phyloP scores from a whole-genome alignment of 1,284 basidiomycete genomes.

The Ceratobasidium sp. region DNA sequence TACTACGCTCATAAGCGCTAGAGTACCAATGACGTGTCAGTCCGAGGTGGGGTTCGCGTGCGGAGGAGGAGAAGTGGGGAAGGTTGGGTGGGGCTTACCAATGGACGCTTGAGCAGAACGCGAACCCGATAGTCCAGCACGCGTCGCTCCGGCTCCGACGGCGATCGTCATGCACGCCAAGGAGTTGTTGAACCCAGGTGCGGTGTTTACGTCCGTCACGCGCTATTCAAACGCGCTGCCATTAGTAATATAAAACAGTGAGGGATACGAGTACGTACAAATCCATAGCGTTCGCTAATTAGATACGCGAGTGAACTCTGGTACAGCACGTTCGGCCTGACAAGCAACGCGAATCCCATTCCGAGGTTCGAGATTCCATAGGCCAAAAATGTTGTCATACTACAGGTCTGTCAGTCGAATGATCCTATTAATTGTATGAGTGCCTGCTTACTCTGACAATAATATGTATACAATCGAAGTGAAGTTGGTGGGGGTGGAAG shows the following conservation, averaged over 20 bases:
- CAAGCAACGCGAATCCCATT: neutral
- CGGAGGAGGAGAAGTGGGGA: neutral
- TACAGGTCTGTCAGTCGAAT: too few species aligned
- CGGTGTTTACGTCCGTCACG: constrained; percentile 13
- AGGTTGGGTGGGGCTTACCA: neutral
- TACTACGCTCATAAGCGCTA: constrained; percentile 26
- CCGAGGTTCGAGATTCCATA: constrained; percentile 25
- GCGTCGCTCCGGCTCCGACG: constrained; percentile 14
- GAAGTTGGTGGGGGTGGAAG: too few species aligned
- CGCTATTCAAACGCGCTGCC: neutral
- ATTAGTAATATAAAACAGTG: neutral
- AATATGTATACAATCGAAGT: too few species aligned
- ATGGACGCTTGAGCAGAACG: constrained; percentile 17
- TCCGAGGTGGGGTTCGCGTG: neutral
- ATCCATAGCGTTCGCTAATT: constrained; percentile 4
- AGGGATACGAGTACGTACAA: neutral
- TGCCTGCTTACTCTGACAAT: too few species aligned
- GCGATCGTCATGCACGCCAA: constrained; percentile 24
- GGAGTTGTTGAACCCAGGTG: constrained; percentile 33
- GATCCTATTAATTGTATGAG: too few species aligned
- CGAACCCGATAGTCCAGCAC: constrained; percentile 9
- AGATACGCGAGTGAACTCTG: constrained; percentile 2
- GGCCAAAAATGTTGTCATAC: constrained; percentile 6
- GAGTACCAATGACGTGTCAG: neutral
- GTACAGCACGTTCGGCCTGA: constrained; percentile 13